These are phyloP conservation scores for Firmiana major DNA, from an alignment of 345 rosid genomes.

Conservation along the genomic window DNA sequence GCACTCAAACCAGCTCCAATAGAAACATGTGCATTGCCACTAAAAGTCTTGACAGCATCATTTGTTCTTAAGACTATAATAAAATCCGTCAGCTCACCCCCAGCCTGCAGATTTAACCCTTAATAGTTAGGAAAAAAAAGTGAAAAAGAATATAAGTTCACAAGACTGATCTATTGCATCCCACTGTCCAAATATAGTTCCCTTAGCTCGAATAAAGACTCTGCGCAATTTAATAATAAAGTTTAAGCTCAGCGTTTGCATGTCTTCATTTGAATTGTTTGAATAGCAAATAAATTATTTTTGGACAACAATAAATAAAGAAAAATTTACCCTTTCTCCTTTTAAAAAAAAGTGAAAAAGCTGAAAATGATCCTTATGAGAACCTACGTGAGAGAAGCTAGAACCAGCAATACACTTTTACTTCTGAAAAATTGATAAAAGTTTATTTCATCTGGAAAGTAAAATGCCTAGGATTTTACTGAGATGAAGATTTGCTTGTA, in stretches of 20 bases:
- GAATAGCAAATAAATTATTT: neutral
- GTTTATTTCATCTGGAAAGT: neutral
- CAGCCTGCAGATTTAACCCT: conserved; percentile 54
- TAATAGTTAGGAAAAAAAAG: neutral
- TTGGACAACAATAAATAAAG: neutral
- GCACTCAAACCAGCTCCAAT: conserved; percentile 94
- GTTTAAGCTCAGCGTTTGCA: neutral
- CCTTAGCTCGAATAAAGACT: neutral
- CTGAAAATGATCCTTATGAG: neutral
- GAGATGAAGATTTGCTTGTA: neutral
- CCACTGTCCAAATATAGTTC: neutral
- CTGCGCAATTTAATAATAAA: neutral
- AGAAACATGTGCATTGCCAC: conserved; percentile 78
- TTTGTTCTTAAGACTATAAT: conserved; percentile 77
- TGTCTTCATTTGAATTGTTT: neutral
- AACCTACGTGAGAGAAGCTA: neutral
- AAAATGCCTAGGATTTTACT: neutral
- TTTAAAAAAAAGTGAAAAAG: neutral
- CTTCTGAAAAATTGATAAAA: neutral
- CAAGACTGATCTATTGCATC: neutral
- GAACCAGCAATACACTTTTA: neutral
- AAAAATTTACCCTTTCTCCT: neutral
- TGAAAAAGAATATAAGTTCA: neutral
- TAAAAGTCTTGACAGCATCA: conserved; percentile 84
- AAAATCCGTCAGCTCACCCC: conserved; percentile 93